phyloP scores from a whole-genome alignment of 805 yeast species.

The Cyberlindnera veronae region DNA sequence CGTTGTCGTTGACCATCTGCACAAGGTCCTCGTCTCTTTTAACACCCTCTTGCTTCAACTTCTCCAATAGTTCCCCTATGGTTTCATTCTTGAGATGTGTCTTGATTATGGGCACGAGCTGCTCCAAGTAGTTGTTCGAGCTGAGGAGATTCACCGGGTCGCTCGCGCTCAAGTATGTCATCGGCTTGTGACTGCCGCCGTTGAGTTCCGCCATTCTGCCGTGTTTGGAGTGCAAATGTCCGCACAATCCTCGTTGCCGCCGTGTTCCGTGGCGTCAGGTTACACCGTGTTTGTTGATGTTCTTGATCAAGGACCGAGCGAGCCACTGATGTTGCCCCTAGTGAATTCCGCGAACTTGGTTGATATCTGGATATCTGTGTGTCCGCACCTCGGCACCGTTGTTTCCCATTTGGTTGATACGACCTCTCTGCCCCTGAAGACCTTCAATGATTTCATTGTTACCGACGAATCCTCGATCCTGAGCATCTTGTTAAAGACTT shows the following conservation, averaged over 20 bases:
- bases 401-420: too few species aligned
- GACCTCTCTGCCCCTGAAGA: too few species aligned
- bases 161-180: conserved; percentile 21
- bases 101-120: conserved; percentile 71
- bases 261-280: too few species aligned
- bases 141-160: conserved; percentile 26
- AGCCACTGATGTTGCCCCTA: too few species aligned
- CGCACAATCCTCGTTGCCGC: conserved; percentile 1
- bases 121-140: conserved; percentile 73
- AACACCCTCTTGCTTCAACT: conserved; percentile 52
- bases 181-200: conserved; percentile 9
- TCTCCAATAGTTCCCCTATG: conserved; percentile 52
- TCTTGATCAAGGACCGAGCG: too few species aligned
- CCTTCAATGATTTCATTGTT: too few species aligned
- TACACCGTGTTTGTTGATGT: too few species aligned
- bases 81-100: conserved; percentile 54
- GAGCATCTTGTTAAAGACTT: too few species aligned
- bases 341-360: too few species aligned
- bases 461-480: too few species aligned
- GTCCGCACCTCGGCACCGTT: too few species aligned
- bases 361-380: too few species aligned
- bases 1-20: conserved; percentile 56
- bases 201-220: neutral
- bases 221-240: neutral
- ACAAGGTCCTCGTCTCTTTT: conserved; percentile 63